Evolutionary conservation across 1,139 yeast genomes (phyloP), one percentile per base, ranked within the genome.

Genomic region (Sugiyamaella paludigena): DNA sequence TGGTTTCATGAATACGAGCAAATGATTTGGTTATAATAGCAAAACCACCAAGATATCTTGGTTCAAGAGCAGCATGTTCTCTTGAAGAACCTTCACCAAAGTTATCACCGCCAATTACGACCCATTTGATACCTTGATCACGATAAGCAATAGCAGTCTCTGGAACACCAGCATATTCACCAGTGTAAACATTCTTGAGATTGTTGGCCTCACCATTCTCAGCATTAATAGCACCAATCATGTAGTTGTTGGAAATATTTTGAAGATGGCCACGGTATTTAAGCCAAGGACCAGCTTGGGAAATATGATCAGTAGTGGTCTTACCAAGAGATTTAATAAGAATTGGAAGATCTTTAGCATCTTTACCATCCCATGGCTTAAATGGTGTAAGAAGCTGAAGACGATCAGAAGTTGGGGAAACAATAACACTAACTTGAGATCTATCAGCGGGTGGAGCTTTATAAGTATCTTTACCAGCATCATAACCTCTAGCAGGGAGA

Each of bases 201-300:
- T 78, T 78, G 86, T 92, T 92, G 62, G 95, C 96, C 80, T 92
- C 89, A 64, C 84, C 88, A 75, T 92, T 92, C 78, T 87, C 98
- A 68, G 91, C 92, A 75, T 92, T 92, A 71, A 83, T 89, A 63
- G 98, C 98, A 79, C 98, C 98, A 80, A 92, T 92, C 97, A 92
- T 89, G 78, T 91, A 89, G 81, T 92, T 92, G 81, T 91, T 88
- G 67, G 98, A 89, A 71, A 92, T 92, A 84, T 92, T 92, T 79
- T 89, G 94, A 78, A 92, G 81, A 79, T 92, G 98, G 78, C 98
- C 98, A 81, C 98, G 88, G 95, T 92, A 92, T 80, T 92, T 92
- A 81, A 92, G 87, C 98, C 98, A 92, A 71, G 98, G 98, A 77
- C 98, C 98, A 71, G 98, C 98, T 94, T 87, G 89, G 68, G 98